Conservation (phyloP, 306 rosid species). For the Quercus glauca region DNA sequence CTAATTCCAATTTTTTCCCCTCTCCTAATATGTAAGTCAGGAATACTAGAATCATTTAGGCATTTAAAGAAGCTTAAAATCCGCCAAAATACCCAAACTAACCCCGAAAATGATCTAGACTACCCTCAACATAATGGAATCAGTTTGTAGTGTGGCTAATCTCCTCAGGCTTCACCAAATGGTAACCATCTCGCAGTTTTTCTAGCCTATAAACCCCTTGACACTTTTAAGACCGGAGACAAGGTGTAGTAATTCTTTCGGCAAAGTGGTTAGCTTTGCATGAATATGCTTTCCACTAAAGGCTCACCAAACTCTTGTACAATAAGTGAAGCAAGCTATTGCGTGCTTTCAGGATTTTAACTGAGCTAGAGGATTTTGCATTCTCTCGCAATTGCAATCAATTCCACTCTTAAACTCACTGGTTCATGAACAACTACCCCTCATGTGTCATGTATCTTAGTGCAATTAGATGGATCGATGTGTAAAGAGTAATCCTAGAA, state of each 20-base stretch:
- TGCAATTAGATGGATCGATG: too few species aligned
- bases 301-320: not conserved
- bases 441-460: too few species aligned
- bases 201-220: not conserved
- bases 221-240: not conserved
- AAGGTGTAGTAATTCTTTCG: not conserved
- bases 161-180: not conserved
- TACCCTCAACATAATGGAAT: too few species aligned
- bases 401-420: too few species aligned
- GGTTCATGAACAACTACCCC: too few species aligned
- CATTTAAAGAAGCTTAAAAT: not conserved
- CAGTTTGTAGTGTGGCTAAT: not conserved
- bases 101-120: not conserved
- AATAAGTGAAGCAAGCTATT: not conserved
- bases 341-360: not conserved
- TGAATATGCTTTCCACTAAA: not conserved
- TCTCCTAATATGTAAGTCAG: not conserved
- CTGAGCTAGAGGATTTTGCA: not conserved
- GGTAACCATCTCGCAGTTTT: not conserved
- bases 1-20: not conserved
- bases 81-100: not conserved
- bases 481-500: too few species aligned
- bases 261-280: not conserved
- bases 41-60: not conserved
- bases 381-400: not conserved